Evolutionary conservation across 495 filamentous ascomycete genomes (phyloP).

Genomic region (Platismatia glauca): DNA sequence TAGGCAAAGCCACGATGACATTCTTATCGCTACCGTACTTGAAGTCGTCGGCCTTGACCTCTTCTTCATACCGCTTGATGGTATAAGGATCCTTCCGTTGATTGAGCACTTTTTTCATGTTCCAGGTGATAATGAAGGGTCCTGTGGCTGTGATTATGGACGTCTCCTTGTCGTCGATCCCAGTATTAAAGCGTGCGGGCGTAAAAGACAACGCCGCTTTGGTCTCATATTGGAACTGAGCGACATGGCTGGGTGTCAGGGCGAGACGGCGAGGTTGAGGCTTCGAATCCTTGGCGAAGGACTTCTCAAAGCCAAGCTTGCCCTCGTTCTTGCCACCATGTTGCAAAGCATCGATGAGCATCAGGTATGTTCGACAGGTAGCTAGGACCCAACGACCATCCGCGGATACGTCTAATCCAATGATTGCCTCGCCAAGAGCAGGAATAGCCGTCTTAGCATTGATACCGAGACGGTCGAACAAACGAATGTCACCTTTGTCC

Average conservation of each 20-base stretch:
- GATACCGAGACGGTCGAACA: slow-evolving; percentile 93
- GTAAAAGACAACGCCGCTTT: slow-evolving; percentile 80
- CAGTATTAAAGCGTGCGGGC: slow-evolving; percentile 87
- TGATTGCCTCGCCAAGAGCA: slow-evolving; percentile 88
- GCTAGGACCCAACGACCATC: slow-evolving; percentile 93
- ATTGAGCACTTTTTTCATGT: slow-evolving; percentile 71
- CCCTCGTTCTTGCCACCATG: slow-evolving; percentile 93
- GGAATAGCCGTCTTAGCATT: slow-evolving; percentile 97
- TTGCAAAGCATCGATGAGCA: slow-evolving; percentile 85
- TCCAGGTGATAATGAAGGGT: slow-evolving; percentile 96
- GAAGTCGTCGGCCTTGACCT: slow-evolving; percentile 99
- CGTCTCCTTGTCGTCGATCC: slow-evolving; percentile 67
- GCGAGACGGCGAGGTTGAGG: slow-evolving; percentile 87
- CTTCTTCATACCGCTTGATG: slow-evolving; percentile 91
- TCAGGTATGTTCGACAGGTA: slow-evolving; percentile 88
- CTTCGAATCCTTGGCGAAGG: slow-evolving; percentile 86
- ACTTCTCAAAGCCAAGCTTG: slow-evolving; percentile 92
- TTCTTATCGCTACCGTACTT: slow-evolving; percentile 94
- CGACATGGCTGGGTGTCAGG: slow-evolving; percentile 79
- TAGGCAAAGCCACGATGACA: slow-evolving; percentile 90
- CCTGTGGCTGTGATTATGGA: slow-evolving; percentile 96
- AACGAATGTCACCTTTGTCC: slow-evolving; percentile 92
- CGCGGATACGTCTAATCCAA: slow-evolving; percentile 87
- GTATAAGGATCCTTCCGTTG: slow-evolving; percentile 80
- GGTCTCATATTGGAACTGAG: slow-evolving; percentile 94